phyloP scores from a whole-genome alignment of 2,329 filamentous ascomycete genomes.

The Tolypocladium inflatum region DNA sequence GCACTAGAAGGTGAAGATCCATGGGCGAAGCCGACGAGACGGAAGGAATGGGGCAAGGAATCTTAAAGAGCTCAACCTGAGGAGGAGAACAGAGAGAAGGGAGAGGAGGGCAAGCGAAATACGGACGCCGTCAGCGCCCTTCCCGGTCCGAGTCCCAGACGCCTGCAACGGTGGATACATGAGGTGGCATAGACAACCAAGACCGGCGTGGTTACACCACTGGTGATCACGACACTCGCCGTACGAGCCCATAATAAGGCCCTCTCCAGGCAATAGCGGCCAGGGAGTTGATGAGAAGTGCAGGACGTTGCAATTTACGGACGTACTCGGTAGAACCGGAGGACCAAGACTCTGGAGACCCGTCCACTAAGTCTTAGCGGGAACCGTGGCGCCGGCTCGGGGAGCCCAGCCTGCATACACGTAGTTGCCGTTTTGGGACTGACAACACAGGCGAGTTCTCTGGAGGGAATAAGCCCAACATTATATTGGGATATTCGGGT shows the following conservation, averaged over 20 bases:
- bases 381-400: background rate
- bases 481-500: background rate
- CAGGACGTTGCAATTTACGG: too few relatives aligned
- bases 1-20: background rate
- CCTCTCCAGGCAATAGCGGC: too few relatives aligned
- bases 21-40: background rate
- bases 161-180: too few relatives aligned
- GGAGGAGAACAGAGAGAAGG: background rate
- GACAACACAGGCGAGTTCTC: background rate
- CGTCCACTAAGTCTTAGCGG: background rate
- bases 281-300: too few relatives aligned
- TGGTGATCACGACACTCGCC: too few relatives aligned
- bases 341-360: too few relatives aligned
- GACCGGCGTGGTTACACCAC: too few relatives aligned
- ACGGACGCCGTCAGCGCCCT: too few relatives aligned
- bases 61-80: background rate
- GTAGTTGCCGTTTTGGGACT: conserved; percentile 11
- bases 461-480: background rate
- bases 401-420: conserved; percentile 9
- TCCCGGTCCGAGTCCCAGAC: too few relatives aligned
- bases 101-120: background rate
- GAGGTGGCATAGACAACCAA: too few relatives aligned
- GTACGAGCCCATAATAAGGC: too few relatives aligned
- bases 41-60: background rate
- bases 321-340: too few relatives aligned